These are phyloP conservation scores for Penicillium aurantiogriseum DNA, from an alignment of 2,329 filamentous ascomycete species.

Conservation along the genomic window DNA sequence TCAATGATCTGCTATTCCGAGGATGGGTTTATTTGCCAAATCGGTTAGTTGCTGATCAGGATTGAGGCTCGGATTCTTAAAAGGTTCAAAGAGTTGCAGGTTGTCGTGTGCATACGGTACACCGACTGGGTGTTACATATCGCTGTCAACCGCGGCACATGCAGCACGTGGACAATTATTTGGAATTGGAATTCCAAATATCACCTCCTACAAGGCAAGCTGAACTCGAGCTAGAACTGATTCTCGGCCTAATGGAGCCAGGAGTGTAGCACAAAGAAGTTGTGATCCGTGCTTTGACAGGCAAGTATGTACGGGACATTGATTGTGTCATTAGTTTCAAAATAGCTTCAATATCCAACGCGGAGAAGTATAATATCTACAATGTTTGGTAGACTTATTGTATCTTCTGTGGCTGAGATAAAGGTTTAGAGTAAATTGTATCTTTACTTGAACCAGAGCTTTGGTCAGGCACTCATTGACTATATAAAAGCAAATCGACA, in stretches of 20 bases:
- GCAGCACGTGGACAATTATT: conserved; percentile 1
- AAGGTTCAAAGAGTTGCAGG: background rate
- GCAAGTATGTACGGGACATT: background rate
- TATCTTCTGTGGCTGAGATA: background rate
- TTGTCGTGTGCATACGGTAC: background rate
- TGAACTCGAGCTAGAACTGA: background rate
- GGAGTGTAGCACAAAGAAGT: background rate
- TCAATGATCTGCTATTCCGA: background rate
- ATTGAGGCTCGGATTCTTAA: background rate
- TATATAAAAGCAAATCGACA: background rate
- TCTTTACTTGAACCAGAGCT: too few species aligned
- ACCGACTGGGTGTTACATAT: background rate
- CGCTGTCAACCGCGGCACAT: background rate
- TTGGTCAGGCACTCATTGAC: background rate
- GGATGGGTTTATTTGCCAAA: background rate
- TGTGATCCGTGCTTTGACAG: background rate
- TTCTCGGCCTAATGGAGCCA: background rate
- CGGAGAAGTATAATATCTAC: background rate
- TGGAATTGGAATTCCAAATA: background rate
- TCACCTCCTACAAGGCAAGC: background rate
- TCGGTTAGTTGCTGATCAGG: background rate
- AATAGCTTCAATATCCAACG: background rate
- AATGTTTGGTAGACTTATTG: background rate
- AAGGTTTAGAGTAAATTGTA: background rate
- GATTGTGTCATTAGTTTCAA: background rate